Conservation (phyloP, 495 filamentous ascomycete species). For the Clavariopsis aquatica region DNA sequence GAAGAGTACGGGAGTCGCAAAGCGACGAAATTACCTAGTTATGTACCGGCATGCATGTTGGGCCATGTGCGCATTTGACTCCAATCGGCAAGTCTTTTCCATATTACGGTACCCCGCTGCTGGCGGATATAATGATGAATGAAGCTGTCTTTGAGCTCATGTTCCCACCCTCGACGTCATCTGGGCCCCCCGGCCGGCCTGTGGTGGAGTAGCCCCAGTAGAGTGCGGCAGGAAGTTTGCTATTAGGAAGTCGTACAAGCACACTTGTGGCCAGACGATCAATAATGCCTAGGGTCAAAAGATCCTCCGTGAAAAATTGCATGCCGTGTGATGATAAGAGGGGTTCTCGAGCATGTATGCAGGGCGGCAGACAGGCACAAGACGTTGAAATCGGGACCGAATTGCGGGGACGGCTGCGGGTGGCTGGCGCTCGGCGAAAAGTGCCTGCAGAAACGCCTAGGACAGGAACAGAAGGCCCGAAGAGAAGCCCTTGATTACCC, state of each 20-base stretch:
- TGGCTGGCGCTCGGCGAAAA: slow-evolving; percentile 29
- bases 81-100: slow-evolving; percentile 21
- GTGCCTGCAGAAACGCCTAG: not conserved
- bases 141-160: slow-evolving; percentile 7
- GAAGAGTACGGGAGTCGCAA: not conserved
- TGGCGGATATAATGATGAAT: slow-evolving; percentile 21
- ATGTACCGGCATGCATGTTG: slow-evolving; percentile 7
- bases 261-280: not conserved
- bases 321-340: not conserved
- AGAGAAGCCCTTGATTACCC: not conserved
- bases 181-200: not conserved
- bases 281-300: not conserved
- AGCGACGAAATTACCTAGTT: slow-evolving; percentile 15
- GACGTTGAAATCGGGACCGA: slow-evolving; percentile 11
- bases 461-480: not conserved
- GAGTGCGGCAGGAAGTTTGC: not conserved
- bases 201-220: not conserved
- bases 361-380: slow-evolving; percentile 22
- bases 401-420: slow-evolving; percentile 32
- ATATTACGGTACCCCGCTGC: slow-evolving; percentile 36
- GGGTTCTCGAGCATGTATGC: slow-evolving; percentile 14
- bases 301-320: not conserved
- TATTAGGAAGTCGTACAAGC: not conserved
- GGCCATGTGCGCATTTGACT: slow-evolving; percentile 25
- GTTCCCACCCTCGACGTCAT: slow-evolving; percentile 1